Evolutionary conservation across 768 basidiomycete genomes (phyloP), one percentile per base, ranked within the genome.

Genomic region (Erythrobasidium yunnanense): DNA sequence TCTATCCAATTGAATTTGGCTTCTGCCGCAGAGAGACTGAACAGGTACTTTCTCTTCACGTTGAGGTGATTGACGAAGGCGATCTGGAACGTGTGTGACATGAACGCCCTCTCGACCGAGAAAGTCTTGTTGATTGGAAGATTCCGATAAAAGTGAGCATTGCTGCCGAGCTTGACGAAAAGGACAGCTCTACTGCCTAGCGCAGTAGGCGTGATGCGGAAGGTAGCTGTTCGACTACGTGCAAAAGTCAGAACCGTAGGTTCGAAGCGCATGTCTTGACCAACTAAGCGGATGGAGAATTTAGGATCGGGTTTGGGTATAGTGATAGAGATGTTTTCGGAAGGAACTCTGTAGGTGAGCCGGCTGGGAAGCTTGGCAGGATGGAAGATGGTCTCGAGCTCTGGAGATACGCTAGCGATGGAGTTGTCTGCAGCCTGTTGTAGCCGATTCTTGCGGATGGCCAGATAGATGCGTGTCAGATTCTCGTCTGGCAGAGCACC

Each of bases 1-100:
- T 65, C 58, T 15, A 72, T 81, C 87, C 87, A 90, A 67, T 85
- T 83, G 67, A 86, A 82, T 20, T 85, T 83, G 18, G 87, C 81
- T 38, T 87, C 79, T 0, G 85, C 81, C 71, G 90, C 88, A 55
- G 86, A 83, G 46, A 95, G 84, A 69, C 88, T 90, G 80, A 95
- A 96, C 85, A 95, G 90, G 78, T 97, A 97, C 72, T 85, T 84
- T 70, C 90, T 34, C 53, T 86, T 87, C 58, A 78, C 66, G 30
- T 84, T 83, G 32, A 79, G 73, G 55, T 77, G 77, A 62, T 74
- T 77, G 34, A 73, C 84, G 78, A 97, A 96, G 1, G 90, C 85
- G 33, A 96, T 77, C 75, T 95, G 89, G 81, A 97, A 92, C 0
- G 92, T 95, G 74, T 96, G 87, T 66, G 85, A 83, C 93, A 96